phyloP scores from a whole-genome alignment of 345 rosid species.

The Salix suchowensis region DNA sequence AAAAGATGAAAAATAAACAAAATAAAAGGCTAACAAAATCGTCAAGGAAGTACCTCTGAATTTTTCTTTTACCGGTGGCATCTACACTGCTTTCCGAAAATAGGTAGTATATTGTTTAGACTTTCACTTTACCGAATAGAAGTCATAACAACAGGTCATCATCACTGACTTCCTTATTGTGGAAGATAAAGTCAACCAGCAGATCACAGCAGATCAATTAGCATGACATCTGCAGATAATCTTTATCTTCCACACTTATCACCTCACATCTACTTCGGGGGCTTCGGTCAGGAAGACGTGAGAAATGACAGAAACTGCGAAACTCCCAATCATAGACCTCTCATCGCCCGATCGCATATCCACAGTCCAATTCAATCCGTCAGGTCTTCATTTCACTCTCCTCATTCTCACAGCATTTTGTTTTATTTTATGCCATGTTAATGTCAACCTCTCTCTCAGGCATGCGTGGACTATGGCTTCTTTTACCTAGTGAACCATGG shows the following conservation, averaged over 20 bases:
- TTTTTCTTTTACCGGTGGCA: neutral
- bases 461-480: constrained; percentile 72
- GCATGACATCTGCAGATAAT: no score
- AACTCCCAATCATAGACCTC: constrained; percentile 26
- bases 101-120: no score
- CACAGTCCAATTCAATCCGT: constrained; percentile 21
- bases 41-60: neutral
- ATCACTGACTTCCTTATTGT: no score
- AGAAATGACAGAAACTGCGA: constrained; percentile 4
- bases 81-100: no score
- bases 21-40: neutral
- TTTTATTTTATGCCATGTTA: neutral
- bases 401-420: no score
- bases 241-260: no score
- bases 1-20: no score
- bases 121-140: no score
- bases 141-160: no score
- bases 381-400: constrained; percentile 10
- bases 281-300: neutral
- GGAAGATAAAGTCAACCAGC: no score
- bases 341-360: constrained; percentile 10
- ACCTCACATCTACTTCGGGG: no score
- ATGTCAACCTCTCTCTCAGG: constrained; percentile 35
- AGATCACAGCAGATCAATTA: no score
- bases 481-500: constrained; percentile 87